Evolutionary conservation across 2,329 filamentous ascomycete species (phyloP).

Genomic region (Falciphora oryzae): DNA sequence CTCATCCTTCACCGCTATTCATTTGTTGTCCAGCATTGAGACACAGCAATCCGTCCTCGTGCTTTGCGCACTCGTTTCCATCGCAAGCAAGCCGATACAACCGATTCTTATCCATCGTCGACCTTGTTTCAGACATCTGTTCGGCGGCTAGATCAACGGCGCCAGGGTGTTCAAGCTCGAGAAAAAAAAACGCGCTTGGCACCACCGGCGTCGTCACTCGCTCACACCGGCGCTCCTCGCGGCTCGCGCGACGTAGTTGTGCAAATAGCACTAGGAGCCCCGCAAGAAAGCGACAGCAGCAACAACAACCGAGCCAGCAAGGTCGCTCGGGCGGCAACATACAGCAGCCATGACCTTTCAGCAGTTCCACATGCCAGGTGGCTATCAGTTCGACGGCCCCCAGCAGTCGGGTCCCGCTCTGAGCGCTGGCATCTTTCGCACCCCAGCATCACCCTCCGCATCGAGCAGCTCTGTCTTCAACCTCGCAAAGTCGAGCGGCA

Average conservation of each 20-base stretch:
- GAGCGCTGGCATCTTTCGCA: constrained; percentile 27
- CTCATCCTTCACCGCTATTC: background rate
- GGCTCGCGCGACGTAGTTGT: background rate
- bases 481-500: constrained; percentile 30
- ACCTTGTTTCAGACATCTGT: background rate
- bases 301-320: background rate
- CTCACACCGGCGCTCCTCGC: background rate
- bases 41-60: background rate
- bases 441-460: constrained; percentile 23
- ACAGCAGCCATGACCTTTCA: constrained; percentile 20
- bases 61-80: background rate
- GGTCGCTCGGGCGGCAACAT: background rate
- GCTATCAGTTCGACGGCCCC: constrained; percentile 23
- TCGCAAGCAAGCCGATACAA: background rate
- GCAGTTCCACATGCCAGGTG: constrained; percentile 27
- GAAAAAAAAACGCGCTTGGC: background rate
- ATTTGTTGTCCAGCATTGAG: background rate
- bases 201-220: background rate
- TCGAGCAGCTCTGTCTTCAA: constrained; percentile 22
- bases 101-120: background rate
- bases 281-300: background rate
- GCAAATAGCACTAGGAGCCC: background rate
- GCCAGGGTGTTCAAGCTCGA: background rate
- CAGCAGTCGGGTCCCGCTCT: constrained; percentile 20
- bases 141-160: no score